A percentile compares a stretch with the other conserved stretches of the same genome.
Conservation (phyloP, 2,329 filamentous ascomycete genomes). For the Pseudophaeomoniella oleicola region DNA sequence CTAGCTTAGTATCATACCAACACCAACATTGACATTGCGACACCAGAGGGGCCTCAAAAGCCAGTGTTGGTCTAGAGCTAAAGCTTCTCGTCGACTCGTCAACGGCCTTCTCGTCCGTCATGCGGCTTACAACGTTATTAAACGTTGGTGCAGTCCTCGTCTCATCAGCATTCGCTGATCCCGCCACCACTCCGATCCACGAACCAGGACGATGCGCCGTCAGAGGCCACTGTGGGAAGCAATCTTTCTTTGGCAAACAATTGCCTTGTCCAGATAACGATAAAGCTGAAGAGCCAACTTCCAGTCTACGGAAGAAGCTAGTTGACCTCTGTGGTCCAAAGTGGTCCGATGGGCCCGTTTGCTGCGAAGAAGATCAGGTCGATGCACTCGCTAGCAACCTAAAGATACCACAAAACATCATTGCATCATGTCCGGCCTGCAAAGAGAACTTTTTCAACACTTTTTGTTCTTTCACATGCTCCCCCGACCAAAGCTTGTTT, state of each 20-base stretch:
- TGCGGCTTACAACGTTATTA: background rate
- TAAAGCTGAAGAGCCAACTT: conserved; percentile 58
- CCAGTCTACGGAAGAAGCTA: conserved; percentile 58
- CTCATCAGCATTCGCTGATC: conserved; percentile 55
- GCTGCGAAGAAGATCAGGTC: conserved; percentile 74
- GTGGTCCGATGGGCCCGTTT: conserved; percentile 73
- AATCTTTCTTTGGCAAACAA: conserved; percentile 76
- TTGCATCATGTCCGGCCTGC: conserved; percentile 89
- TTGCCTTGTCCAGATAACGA: conserved; percentile 89
- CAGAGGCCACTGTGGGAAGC: conserved; percentile 79
- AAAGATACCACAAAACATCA: conserved; percentile 72
- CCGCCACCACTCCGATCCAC: conserved; percentile 59
- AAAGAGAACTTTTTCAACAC: conserved; percentile 97
- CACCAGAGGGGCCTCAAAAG: too few species aligned
- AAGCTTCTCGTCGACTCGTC: too few species aligned
- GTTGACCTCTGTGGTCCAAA: conserved; percentile 74
- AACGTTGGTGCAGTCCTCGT: background rate
- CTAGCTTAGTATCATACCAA: too few species aligned
- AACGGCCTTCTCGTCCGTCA: too few species aligned
- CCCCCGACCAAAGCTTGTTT: conserved; percentile 88
- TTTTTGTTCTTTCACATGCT: conserved; percentile 97
- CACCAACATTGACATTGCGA: too few species aligned
- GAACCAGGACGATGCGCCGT: conserved; percentile 83
- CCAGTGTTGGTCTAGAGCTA: too few species aligned
- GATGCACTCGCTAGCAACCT: conserved; percentile 70